A percentile compares a stretch with the other conserved stretches of the same genome.
Evolutionary conservation across 2,329 filamentous ascomycete genomes (phyloP).

Genomic region (Aspergillus fumigatiaffinis): DNA sequence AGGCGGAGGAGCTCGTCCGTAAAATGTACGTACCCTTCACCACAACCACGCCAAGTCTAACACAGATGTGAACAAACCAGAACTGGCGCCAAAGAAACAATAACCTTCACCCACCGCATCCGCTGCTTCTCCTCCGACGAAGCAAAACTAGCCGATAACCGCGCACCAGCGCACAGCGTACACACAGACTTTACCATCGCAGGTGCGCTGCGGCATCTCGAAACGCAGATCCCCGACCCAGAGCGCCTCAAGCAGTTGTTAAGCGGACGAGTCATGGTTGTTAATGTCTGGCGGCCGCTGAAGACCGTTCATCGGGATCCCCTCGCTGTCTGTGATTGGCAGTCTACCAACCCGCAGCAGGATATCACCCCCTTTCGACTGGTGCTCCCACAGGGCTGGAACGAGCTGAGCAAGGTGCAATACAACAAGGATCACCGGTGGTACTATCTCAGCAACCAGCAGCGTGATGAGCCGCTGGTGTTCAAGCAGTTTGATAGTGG

Average conservation of each 20-base stretch:
- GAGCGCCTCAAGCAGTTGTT: conserved; percentile 4
- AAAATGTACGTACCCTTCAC: not conserved
- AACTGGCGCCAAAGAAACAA: not conserved
- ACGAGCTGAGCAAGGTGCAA: conserved; percentile 3
- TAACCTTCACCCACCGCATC: not conserved
- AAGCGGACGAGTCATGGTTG: conserved; percentile 8
- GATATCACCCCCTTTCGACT: conserved; percentile 11
- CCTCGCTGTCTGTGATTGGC: conserved; percentile 20
- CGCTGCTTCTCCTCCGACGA: not conserved
- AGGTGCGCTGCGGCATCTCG: not conserved
- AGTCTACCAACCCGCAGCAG: conserved; percentile 6
- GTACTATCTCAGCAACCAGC: conserved; percentile 16
- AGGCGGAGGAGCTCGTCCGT: not conserved
- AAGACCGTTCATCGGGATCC: conserved; percentile 19
- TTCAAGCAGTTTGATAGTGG: conserved; percentile 20
- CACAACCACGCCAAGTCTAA: too few species aligned
- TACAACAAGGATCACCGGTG: conserved; percentile 6
- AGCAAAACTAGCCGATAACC: not conserved
- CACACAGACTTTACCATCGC: not conserved
- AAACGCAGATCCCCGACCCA: not conserved
- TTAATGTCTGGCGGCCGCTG: conserved; percentile 24
- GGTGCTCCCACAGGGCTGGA: conserved; percentile 10
- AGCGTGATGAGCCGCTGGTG: conserved; percentile 16
- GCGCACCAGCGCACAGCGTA: not conserved
- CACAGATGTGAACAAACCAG: too few species aligned